Base-by-base conservation (phyloP, 2,329 filamentous ascomycete genomes). In the Fusarium coffeatum region DNA sequence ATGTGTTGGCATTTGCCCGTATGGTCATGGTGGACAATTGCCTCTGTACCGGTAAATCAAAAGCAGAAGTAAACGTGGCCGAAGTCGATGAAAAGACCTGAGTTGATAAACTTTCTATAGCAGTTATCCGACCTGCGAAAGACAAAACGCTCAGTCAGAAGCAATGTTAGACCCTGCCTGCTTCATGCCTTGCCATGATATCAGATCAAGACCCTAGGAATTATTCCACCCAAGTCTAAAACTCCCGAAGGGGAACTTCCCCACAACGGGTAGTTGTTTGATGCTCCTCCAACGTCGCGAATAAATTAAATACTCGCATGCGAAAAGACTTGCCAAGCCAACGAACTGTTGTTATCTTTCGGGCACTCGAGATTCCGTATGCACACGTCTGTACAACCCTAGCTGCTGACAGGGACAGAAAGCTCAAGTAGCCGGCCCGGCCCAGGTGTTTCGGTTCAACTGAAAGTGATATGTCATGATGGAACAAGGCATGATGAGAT, bases 391-490 rank as follows among this genome's bases (percentile, higher is more conserved):
- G 27, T 48, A 12, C 46, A 53, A 66, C 28, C 54, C 49, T 22
- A 48, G 46, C 23, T 59, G 46, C 57, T 62, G 30, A 37, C 43
- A 41, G 23, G 49, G 49, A 59, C 43, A 46, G 48, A 43, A 23
- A 60, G 13, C 30, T 25, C 43, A 64, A 40, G 27, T 46, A 42
- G 23, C 55, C 43, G 66, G 55, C 11, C 56, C 40, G 48, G 61
- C 28, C 30, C 41, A 61, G 34, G 40, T 58, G 58, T 56, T 53
- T 65, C 50, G 48, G 55, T 53, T 61, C 55, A 55, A 30, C 25
- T 46, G 23, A 55, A 68, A 53, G 54, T 55, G 54, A 64, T 50
- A 59, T 60, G 55, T 55, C 50, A 41, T 34, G 59, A 43, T 22
- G 28, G 27, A 51, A 51, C 43, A 48, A 65, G 45, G 49, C 49